Conservation (phyloP, 495 filamentous ascomycete genomes). For the Jackrogersella minutella region DNA sequence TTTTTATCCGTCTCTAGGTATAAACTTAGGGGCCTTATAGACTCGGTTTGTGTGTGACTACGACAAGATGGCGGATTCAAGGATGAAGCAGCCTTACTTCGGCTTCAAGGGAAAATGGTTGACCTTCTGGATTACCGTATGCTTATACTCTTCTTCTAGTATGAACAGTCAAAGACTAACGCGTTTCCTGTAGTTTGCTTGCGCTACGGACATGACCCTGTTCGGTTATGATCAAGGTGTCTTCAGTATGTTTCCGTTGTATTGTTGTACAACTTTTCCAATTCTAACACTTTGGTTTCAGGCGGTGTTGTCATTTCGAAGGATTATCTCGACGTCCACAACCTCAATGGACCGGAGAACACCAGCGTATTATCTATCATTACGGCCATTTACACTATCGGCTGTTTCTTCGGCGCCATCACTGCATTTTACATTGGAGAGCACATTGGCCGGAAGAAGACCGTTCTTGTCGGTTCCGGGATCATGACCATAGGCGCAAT, state of each 20-base stretch:
- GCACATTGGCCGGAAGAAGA: conserved; percentile 63
- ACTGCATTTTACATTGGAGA: conserved; percentile 68
- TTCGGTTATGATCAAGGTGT: conserved; percentile 67
- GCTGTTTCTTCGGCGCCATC: conserved; percentile 70
- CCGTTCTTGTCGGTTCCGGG: conserved; percentile 61
- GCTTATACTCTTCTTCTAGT: conserved; percentile 1
- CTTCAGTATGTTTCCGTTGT: conserved; percentile 31
- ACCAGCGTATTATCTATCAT: conserved; percentile 62
- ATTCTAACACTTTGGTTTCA: conserved; percentile 31
- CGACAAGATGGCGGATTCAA: conserved; percentile 21
- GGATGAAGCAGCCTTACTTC: conserved; percentile 59
- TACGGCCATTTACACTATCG: conserved; percentile 72
- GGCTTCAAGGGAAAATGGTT: conserved; percentile 65
- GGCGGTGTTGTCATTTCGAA: conserved; percentile 65
- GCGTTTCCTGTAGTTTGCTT: conserved; percentile 51
- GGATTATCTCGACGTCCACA: conserved; percentile 62
- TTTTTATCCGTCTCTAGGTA: conserved; percentile 4
- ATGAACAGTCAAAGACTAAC: background rate
- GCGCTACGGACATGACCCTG: conserved; percentile 65
- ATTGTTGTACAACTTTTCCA: background rate
- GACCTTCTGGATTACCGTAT: conserved; percentile 66
- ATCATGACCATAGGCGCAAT: conserved; percentile 70
- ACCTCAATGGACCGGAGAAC: conserved; percentile 58
- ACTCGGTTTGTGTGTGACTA: background rate
- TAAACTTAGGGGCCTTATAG: conserved; percentile 1